phyloP scores from a whole-genome alignment of 2,329 filamentous ascomycete species.

The Penicillium sp. region DNA sequence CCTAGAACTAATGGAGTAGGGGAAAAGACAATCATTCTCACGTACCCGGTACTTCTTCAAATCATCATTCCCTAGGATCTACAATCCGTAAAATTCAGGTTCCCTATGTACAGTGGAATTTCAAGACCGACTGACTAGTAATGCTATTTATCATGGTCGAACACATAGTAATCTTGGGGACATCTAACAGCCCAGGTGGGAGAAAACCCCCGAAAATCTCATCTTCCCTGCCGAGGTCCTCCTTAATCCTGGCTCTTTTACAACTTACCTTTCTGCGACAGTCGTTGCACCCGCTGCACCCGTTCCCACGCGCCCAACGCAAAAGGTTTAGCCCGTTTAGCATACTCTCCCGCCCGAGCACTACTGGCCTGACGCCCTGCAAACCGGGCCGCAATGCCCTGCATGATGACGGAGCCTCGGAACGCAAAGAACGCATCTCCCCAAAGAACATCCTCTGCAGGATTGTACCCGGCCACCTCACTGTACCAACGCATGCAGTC shows the following conservation, averaged over 20 bases:
- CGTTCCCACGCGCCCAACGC: constrained; percentile 77
- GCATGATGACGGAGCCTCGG: constrained; percentile 64
- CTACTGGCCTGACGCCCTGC: constrained; percentile 88
- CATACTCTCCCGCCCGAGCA: constrained; percentile 73
- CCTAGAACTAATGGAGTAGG: not conserved
- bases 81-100: not conserved
- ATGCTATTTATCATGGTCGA: too few relatives aligned
- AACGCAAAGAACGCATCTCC: constrained; percentile 64
- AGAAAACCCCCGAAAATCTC: not conserved
- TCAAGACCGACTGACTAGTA: too few relatives aligned
- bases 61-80: not conserved
- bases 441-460: constrained; percentile 59
- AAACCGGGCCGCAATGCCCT: constrained; percentile 89
- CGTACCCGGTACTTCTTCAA: not conserved
- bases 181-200: too few relatives aligned
- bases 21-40: not conserved
- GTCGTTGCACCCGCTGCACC: constrained; percentile 55
- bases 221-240: not conserved
- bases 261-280: constrained; percentile 43
- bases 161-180: too few relatives aligned
- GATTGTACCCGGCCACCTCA: constrained; percentile 70
- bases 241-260: constrained; percentile 25
- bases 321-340: constrained; percentile 66
- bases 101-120: too few relatives aligned
- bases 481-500: constrained; percentile 67